Conservation (phyloP, 1,284 basidiomycete species). For the Boletus austroedulis region DNA sequence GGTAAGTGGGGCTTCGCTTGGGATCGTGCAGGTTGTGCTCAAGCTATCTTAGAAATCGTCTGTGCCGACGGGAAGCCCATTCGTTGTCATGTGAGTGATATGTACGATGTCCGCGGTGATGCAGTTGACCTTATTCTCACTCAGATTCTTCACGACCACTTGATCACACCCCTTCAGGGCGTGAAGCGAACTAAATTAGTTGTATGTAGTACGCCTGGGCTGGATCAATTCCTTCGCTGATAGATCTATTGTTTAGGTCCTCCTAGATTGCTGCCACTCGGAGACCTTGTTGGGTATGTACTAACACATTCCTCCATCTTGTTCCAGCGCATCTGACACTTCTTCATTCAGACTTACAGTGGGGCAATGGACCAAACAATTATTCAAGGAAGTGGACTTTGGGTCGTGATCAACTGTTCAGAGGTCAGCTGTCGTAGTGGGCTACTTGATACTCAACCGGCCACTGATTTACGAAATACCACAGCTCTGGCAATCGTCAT, state of each 20-base stretch:
- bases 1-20: conserved; percentile 25
- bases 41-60: conserved; percentile 21
- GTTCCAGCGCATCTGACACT: too few relatives aligned
- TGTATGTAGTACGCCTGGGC: conserved; percentile 10
- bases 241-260: conserved; percentile 17
- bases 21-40: not conserved
- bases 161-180: conserved; percentile 20
- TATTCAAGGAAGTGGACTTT: conserved; percentile 21
- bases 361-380: conserved; percentile 10
- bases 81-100: conserved; percentile 20
- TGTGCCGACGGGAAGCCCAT: conserved; percentile 22
- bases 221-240: not conserved
- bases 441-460: not conserved
- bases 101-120: not conserved
- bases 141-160: conserved; percentile 22
- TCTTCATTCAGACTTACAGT: conserved; percentile 26
- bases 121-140: not conserved
- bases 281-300: conserved; percentile 28
- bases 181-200: conserved; percentile 22
- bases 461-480: not conserved
- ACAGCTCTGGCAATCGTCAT: conserved; percentile 11
- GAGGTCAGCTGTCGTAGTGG: too few relatives aligned
- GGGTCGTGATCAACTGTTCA: conserved; percentile 20
- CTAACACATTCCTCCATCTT: not conserved
- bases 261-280: conserved; percentile 35